Percentiles rank a stretch among this genome's conserved stretches.
Conservation (phyloP, 345 rosid species). For the Citrus maxima region DNA sequence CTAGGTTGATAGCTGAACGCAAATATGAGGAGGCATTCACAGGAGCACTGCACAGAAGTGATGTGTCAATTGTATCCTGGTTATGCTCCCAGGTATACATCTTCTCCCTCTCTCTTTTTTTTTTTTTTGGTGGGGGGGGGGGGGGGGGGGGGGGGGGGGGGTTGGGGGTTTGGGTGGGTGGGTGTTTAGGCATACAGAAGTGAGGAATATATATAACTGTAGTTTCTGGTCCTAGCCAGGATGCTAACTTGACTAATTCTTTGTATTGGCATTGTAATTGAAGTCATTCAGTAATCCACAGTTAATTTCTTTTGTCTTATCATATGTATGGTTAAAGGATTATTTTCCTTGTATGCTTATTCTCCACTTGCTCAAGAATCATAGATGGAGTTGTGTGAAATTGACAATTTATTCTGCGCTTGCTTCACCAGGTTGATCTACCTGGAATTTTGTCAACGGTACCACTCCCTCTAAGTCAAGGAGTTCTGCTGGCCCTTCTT, state of each 20-base stretch:
- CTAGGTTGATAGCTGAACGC: slow-evolving; percentile 48
- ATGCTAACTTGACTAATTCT: background rate
- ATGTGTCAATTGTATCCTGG: slow-evolving; percentile 72
- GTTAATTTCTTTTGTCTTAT: background rate
- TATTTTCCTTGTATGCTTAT: background rate
- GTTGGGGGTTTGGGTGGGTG: too few species aligned
- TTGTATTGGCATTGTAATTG: background rate
- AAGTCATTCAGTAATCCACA: background rate
- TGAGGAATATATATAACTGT: background rate
- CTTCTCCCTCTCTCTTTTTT: background rate
- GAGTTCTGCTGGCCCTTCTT: slow-evolving; percentile 71
- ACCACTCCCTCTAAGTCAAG: slow-evolving; percentile 62
- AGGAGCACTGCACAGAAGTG: slow-evolving; percentile 61
- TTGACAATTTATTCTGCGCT: background rate
- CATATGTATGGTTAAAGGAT: background rate
- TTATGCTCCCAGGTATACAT: slow-evolving; percentile 57
- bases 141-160: background rate
- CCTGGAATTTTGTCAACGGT: slow-evolving; percentile 36
- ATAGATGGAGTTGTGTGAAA: background rate
- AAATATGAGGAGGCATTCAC: slow-evolving; percentile 69
- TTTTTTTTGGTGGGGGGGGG: background rate
- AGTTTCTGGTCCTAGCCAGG: background rate
- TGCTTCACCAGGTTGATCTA: slow-evolving; percentile 50
- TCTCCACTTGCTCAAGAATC: background rate
- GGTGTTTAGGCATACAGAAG: background rate